Conservation (phyloP, 257 asterid species). For the Catharanthus roseus region DNA sequence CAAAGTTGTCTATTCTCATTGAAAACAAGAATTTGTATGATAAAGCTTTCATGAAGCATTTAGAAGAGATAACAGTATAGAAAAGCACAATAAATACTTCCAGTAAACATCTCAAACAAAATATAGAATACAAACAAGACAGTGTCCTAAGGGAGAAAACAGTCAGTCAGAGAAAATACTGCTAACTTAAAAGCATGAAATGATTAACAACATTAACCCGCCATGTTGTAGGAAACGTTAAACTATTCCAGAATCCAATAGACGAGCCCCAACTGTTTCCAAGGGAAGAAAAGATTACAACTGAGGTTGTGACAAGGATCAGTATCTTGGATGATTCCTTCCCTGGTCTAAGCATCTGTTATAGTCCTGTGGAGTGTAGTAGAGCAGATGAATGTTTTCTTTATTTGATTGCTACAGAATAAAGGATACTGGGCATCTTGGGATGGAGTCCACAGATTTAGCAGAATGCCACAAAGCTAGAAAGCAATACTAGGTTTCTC, state of each 20-base stretch:
- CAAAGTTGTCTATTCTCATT: neutral
- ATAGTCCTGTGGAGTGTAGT: neutral
- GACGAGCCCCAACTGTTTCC: neutral
- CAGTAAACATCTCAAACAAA: neutral
- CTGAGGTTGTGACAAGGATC: neutral
- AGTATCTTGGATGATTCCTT: neutral
- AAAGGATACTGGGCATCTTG: neutral
- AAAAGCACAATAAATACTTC: neutral
- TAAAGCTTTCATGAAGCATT: neutral
- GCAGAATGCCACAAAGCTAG: too few species aligned
- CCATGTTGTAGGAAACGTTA: neutral
- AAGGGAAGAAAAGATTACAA: neutral
- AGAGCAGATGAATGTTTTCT: neutral
- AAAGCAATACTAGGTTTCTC: neutral
- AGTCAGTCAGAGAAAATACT: neutral
- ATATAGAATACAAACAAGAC: neutral
- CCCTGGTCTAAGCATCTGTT: neutral
- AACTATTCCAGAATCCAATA: neutral
- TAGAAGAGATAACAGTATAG: neutral
- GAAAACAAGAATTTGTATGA: neutral
- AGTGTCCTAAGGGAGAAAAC: neutral
- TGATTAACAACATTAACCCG: neutral
- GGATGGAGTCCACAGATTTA: neutral
- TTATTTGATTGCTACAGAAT: neutral
- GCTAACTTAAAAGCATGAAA: neutral